A percentile compares a stretch with the other conserved stretches of the same genome.
These are phyloP conservation scores for Bipolaris zeicola DNA, from an alignment of 2,329 filamentous ascomycete species.

Conservation along the genomic window DNA sequence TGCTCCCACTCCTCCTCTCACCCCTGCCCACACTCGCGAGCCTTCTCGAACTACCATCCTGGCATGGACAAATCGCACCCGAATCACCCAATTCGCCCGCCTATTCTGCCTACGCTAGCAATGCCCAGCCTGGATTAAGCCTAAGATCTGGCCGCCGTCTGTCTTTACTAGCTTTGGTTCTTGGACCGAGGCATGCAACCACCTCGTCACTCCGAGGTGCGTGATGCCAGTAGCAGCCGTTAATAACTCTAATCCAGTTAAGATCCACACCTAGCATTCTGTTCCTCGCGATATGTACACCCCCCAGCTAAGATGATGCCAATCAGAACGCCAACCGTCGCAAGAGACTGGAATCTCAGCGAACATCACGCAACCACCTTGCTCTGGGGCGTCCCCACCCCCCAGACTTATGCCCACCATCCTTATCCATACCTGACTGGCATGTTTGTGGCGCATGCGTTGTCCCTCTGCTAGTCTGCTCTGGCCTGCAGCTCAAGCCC, in stretches of 20 bases:
- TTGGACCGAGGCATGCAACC: not conserved
- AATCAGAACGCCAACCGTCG: slow-evolving; percentile 9
- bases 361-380: slow-evolving; percentile 3
- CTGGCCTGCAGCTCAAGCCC: slow-evolving; percentile 4
- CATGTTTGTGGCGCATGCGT: slow-evolving; percentile 1
- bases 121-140: slow-evolving; percentile 39
- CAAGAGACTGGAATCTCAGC: slow-evolving; percentile 12
- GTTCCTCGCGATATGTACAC: slow-evolving; percentile 16
- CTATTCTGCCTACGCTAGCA: not conserved
- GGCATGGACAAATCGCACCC: slow-evolving; percentile 26
- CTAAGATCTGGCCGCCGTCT: slow-evolving; percentile 35
- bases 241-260: slow-evolving; percentile 39
- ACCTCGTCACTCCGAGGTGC: slow-evolving; percentile 16
- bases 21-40: slow-evolving; percentile 16
- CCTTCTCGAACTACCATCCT: slow-evolving; percentile 36
- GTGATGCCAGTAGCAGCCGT: slow-evolving; percentile 19
- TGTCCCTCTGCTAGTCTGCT: not conserved
- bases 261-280: slow-evolving; percentile 32
- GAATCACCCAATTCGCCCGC: slow-evolving; percentile 33
- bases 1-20: not conserved
- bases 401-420: not conserved
- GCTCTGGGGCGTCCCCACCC: not conserved
- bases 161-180: slow-evolving; percentile 9
- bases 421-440: slow-evolving; percentile 1
- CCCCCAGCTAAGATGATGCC: not conserved